phyloP scores from a whole-genome alignment of 2,329 filamentous ascomycete genomes.

The Ophiostoma australiae region DNA sequence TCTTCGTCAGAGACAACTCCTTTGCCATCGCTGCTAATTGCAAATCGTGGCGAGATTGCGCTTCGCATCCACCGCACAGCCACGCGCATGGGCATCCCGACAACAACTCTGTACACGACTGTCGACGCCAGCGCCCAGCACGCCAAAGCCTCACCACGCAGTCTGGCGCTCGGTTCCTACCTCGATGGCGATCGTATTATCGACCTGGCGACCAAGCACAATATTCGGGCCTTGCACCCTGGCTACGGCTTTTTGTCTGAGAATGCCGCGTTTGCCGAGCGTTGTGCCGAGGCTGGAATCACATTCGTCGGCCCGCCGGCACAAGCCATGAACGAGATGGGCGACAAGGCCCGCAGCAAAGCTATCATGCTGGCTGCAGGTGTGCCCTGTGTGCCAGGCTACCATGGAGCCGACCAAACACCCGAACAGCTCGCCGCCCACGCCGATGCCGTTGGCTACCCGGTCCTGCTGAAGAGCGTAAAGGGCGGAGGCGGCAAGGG shows the following conservation, averaged over 20 bases:
- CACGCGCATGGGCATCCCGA: slow-evolving; percentile 79
- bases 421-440: slow-evolving; percentile 52
- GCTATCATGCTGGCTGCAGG: slow-evolving; percentile 95
- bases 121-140: slow-evolving; percentile 85
- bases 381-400: slow-evolving; percentile 93
- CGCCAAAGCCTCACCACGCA: slow-evolving; percentile 75
- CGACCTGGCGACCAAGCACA: slow-evolving; percentile 74
- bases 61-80: slow-evolving; percentile 88
- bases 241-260: slow-evolving; percentile 96
- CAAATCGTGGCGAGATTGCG: slow-evolving; percentile 95
- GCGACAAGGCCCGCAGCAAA: slow-evolving; percentile 87
- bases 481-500: slow-evolving; percentile 80
- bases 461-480: slow-evolving; percentile 74
- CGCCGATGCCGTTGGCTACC: slow-evolving; percentile 65
- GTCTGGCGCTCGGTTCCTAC: slow-evolving; percentile 82
- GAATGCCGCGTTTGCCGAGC: slow-evolving; percentile 82
- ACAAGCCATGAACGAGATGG: slow-evolving; percentile 80
- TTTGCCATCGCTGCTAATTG: slow-evolving; percentile 74
- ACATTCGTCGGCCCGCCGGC: slow-evolving; percentile 91
- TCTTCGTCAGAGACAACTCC: slow-evolving; percentile 34
- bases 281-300: slow-evolving; percentile 83
- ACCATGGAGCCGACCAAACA: slow-evolving; percentile 82
- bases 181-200: slow-evolving; percentile 93
- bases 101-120: slow-evolving; percentile 92
- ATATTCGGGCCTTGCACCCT: slow-evolving; percentile 87